These are phyloP conservation scores for Pseudogymnoascus sp. DNA, from an alignment of 2,329 filamentous ascomycete genomes.

Conservation along the genomic window DNA sequence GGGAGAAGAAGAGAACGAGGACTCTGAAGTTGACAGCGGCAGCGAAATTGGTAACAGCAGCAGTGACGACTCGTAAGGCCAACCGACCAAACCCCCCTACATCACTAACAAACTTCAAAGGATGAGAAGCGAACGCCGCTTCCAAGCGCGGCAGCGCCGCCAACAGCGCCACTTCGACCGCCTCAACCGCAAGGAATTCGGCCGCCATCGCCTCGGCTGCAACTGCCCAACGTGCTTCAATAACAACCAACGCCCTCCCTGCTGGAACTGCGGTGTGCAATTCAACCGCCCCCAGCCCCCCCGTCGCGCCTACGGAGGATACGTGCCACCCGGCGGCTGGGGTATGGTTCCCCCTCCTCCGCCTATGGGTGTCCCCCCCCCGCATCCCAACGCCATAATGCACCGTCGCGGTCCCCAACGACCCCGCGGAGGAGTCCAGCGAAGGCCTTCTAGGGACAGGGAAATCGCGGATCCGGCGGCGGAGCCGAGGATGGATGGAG, in stretches of 20 bases:
- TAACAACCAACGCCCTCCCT: conserved; percentile 30
- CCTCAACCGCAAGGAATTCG: conserved; percentile 36
- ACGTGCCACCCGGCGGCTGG: neutral
- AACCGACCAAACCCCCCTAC: neutral
- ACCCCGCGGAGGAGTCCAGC: conserved; percentile 17
- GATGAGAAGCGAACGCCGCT: conserved; percentile 26
- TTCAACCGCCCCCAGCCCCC: conserved; percentile 24
- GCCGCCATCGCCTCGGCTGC: conserved; percentile 38
- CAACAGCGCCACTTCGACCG: conserved; percentile 32
- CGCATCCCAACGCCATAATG: neutral
- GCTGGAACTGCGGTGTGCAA: conserved; percentile 35
- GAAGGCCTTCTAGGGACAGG: conserved; percentile 18
- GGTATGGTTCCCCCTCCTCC: conserved; percentile 17
- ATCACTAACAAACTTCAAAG: neutral
- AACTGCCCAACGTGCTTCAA: conserved; percentile 35
- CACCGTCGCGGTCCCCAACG: conserved; percentile 18
- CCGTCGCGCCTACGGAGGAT: conserved; percentile 17
- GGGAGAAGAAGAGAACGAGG: conserved; percentile 25
- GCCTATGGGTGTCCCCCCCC: conserved; percentile 15
- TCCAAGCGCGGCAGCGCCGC: conserved; percentile 30
- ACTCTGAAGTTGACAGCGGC: conserved; percentile 29
- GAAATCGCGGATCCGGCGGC: conserved; percentile 15
- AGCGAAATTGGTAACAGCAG: neutral
- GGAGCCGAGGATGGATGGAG: conserved; percentile 30
- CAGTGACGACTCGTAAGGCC: conserved; percentile 31